Base-by-base conservation (phyloP, 2,329 filamentous ascomycete genomes). In the Xylaria hypoxylon region DNA sequence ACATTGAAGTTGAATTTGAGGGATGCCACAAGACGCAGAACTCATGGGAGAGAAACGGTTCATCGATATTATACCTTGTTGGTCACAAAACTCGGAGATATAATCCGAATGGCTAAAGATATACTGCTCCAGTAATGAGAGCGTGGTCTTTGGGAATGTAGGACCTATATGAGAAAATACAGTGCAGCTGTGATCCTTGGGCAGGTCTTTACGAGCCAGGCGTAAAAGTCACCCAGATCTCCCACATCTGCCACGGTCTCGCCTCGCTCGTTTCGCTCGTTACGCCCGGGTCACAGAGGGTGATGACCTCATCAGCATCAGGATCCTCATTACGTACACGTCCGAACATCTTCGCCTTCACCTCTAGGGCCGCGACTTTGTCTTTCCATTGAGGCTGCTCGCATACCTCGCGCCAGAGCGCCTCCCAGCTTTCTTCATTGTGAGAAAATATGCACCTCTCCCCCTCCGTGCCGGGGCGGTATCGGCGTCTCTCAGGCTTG, bases 161-260 rank as follows among this genome's bases (percentile, higher is more conserved):
- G 28, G 28, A 31, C 28, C 28, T 8, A 5, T 15, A 38, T 11
- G 15, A 38, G 35, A 10, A 7, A 51, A 22, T 61, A 48, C 28
- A 35, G 10, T 24, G 10, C 26, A 24, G 28, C 40, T n/a, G 11
- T 24, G 19, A 44, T 24, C n/a, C 31, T 17, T 26, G 11, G 15
- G 13, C 35, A 15, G 35, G 2, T 15, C 40, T 19, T 38, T 15
- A 59, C 15, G 38, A 22, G 3, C 4, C 38, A 8, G 45, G 68
- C 24, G 62, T 61, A 38, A 76, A 76, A 13, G 73, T 73, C 5
- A 75, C 69, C 69, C 72, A 72, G 26, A 76, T 69, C 55, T 73
- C 70, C 48, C 70, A 76, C 57, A 71, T 64, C 52, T 74, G 73
- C 71, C 73, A 73, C 26, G 64, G 38, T 15, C 64, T 52, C 26